Conservation (phyloP, 2,329 filamentous ascomycete species). For the Neodidymelliopsis sp. region DNA sequence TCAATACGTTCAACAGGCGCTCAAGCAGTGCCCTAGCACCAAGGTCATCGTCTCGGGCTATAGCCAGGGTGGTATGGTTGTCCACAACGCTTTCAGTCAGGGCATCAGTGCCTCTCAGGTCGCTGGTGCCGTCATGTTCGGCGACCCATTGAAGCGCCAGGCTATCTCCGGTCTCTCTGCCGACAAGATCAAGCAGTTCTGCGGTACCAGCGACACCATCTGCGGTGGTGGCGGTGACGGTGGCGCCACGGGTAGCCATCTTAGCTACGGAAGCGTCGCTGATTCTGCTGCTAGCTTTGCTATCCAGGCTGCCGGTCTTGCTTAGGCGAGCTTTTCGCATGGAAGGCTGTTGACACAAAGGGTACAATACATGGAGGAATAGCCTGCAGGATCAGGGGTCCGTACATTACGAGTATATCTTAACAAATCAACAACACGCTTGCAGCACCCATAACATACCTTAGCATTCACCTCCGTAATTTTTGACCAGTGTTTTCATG, state of each 20-base stretch:
- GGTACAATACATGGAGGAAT: neutral
- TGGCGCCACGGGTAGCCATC: slow-evolving; percentile 36
- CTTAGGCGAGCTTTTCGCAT: neutral
- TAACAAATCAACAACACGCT: slow-evolving; percentile 8
- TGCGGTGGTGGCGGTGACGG: slow-evolving; percentile 37
- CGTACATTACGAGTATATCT: slow-evolving; percentile 9
- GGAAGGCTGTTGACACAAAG: neutral
- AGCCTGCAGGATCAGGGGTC: slow-evolving; percentile 1
- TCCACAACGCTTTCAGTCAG: slow-evolving; percentile 40
- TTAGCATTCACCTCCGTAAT: slow-evolving; percentile 63
- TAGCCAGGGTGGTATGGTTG: slow-evolving; percentile 45
- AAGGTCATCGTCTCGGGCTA: slow-evolving; percentile 46
- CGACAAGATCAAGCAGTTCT: slow-evolving; percentile 39
- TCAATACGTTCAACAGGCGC: slow-evolving; percentile 29
- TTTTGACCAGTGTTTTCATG: slow-evolving; percentile 75
- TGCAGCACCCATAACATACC: slow-evolving; percentile 2
- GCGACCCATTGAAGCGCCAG: slow-evolving; percentile 41
- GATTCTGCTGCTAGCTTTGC: slow-evolving; percentile 38
- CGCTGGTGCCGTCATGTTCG: slow-evolving; percentile 38
- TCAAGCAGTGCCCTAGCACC: slow-evolving; percentile 40
- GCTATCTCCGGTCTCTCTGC: slow-evolving; percentile 27
- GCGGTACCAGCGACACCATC: slow-evolving; percentile 33
- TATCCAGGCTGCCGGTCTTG: slow-evolving; percentile 34
- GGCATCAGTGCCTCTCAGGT: slow-evolving; percentile 34
- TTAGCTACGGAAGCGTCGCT: slow-evolving; percentile 40